Conservation (phyloP, 2,329 filamentous ascomycete genomes). For the Plenodomus biglobosus region DNA sequence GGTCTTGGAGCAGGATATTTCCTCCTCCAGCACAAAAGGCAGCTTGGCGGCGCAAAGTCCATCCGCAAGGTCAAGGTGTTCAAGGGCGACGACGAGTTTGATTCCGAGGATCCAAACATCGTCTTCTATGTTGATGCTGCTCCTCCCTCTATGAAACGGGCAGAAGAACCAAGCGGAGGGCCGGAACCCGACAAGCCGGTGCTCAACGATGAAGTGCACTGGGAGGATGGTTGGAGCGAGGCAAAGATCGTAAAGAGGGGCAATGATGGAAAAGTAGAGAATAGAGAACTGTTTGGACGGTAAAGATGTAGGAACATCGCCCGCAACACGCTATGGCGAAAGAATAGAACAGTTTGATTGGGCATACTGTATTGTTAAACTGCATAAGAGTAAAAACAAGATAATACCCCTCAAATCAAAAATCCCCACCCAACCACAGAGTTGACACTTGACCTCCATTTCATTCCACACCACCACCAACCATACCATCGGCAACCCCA, state of each 20-base stretch:
- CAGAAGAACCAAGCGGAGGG: too few relatives aligned
- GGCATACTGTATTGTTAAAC: too few relatives aligned
- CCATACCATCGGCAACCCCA: too few relatives aligned
- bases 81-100: background rate
- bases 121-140: constrained; percentile 9
- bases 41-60: constrained; percentile 11
- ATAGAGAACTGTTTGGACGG: constrained; percentile 5
- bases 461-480: too few relatives aligned
- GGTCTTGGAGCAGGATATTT: constrained; percentile 14
- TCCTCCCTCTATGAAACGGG: background rate
- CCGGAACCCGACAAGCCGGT: too few relatives aligned
- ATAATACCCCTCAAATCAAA: too few relatives aligned
- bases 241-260: background rate
- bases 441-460: too few relatives aligned
- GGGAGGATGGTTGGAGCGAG: background rate
- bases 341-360: too few relatives aligned
- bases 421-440: too few relatives aligned
- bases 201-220: too few relatives aligned
- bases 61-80: constrained; percentile 11
- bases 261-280: constrained; percentile 4
- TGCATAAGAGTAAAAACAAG: too few relatives aligned
- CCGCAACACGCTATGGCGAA: too few relatives aligned
- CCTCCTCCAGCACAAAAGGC: constrained; percentile 12
- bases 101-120: constrained; percentile 2
- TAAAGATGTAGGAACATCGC: background rate